Evolutionary conservation across 106 monocot genomes (phyloP), one percentile per base, ranked within the genome.

Genomic region (Dendrobium nobile): DNA sequence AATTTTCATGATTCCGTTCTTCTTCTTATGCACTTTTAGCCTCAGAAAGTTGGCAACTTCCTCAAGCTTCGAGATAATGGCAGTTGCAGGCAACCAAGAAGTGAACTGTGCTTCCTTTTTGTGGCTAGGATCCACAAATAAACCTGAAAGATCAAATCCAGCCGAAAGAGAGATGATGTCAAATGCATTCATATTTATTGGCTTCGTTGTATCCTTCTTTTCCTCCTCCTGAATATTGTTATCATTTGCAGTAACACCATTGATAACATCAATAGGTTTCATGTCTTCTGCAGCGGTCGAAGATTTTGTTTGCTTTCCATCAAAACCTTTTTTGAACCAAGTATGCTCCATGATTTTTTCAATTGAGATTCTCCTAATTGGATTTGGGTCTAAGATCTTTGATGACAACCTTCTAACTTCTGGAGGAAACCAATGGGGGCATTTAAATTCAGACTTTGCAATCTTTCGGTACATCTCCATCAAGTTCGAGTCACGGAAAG

Each of bases 151-250:
- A 82, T 92, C 89, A 75, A 92, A 92, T 64, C 92, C 89, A 19
- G 78, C 80, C 7, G 92, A 92, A 75, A 92, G 82, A 72, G 92
- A 87, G 61, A 92, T 92, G 51, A 92, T 89, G 61, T 92, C 89
- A 41, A 92, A 92, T 82, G 92, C 92, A 84, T 92, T 89, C 84
- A 92, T 75, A 70, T 87, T 87, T 19, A 76, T 43, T 17, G 82
- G 73, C 43, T 82, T 84, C 47, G n/a, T 54, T 13, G 68, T n/a
- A 67, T 87, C 82, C 54, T 75, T 70, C 28, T 84, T 83, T 33
- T 19, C 83, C 28, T 82, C 82, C 51, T 41, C 77, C 42, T 77
- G 64, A 67, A 18, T 67, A 51, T 51, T 16, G 13, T 51, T 51
- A 26, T 85, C 84, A 10, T 72, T 68, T 41, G 26, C 78, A 47